phyloP scores from a whole-genome alignment of 1,284 basidiomycete species.

The Ganoderma lingzhi region DNA sequence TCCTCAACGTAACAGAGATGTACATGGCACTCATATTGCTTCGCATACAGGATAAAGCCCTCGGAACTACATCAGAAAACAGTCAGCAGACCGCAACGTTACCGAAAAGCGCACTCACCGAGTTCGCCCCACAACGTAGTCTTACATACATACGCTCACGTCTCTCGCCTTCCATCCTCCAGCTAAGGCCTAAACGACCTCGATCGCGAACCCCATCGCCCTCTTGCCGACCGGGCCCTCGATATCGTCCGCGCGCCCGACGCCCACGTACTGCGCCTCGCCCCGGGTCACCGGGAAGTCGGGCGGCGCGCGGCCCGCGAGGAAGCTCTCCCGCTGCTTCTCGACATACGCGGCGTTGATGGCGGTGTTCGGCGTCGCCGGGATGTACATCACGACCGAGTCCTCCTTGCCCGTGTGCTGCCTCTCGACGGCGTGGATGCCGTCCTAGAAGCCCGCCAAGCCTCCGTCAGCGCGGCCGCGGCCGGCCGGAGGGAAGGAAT shows the following conservation, averaged over 20 bases:
- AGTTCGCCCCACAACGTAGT: not conserved
- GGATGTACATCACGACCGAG: slow-evolving; percentile 86
- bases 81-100: not conserved
- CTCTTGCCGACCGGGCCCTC: slow-evolving; percentile 51
- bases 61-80: too few relatives aligned
- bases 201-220: slow-evolving; percentile 58
- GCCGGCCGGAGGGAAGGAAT: not conserved
- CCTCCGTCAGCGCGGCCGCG: not conserved
- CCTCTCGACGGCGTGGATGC: slow-evolving; percentile 82
- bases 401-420: slow-evolving; percentile 76
- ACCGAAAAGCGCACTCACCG: not conserved
- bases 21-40: not conserved
- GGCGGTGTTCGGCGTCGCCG: slow-evolving; percentile 78
- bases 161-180: not conserved
- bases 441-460: slow-evolving; percentile 51
- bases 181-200: not conserved
- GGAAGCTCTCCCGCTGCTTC: slow-evolving; percentile 69
- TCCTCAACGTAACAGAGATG: not conserved
- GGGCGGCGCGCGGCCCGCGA: slow-evolving; percentile 67
- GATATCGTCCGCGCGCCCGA: slow-evolving; percentile 59
- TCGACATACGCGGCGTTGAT: slow-evolving; percentile 68
- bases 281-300: slow-evolving; percentile 75
- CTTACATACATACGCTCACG: not conserved
- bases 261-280: slow-evolving; percentile 61
- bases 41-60: not conserved